Evolutionary conservation across 2,329 filamentous ascomycete genomes (phyloP).

Genomic region (Stagonosporopsis rhizophila): DNA sequence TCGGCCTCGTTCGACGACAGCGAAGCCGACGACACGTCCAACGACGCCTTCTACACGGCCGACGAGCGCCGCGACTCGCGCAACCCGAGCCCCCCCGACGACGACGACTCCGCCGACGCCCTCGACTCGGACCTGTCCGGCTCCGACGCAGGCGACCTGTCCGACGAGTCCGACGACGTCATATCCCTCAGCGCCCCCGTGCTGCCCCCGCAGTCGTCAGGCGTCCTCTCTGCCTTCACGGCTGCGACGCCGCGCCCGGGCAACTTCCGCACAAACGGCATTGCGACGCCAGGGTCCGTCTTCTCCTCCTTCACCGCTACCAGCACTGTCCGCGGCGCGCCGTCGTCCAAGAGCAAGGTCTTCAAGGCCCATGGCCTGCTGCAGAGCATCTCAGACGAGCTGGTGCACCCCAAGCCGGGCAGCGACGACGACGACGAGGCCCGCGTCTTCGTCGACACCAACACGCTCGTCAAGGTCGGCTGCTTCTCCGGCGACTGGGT

Average conservation of each 20-base stretch:
- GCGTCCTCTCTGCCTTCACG: conserved; percentile 79
- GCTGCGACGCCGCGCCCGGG: conserved; percentile 81
- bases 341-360: conserved; percentile 74
- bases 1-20: conserved; percentile 61
- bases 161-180: conserved; percentile 93
- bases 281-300: conserved; percentile 84
- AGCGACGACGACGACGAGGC: conserved; percentile 87
- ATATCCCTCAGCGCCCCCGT: conserved; percentile 85
- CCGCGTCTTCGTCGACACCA: conserved; percentile 88
- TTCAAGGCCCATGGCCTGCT: conserved; percentile 85
- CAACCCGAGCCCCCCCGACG: conserved; percentile 48
- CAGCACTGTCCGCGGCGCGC: conserved; percentile 75
- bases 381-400: conserved; percentile 73
- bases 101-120: conserved; percentile 52
- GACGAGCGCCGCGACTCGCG: conserved; percentile 65
- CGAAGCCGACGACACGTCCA: conserved; percentile 86
- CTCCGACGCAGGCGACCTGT: conserved; percentile 76
- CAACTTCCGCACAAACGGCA: conserved; percentile 74
- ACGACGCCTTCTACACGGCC: conserved; percentile 91
- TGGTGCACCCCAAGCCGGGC: conserved; percentile 83
- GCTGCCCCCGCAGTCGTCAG: conserved; percentile 77
- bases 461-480: conserved; percentile 83
- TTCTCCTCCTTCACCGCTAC: conserved; percentile 87
- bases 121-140: conserved; percentile 67
- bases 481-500: conserved; percentile 99